Evolutionary conservation across 768 basidiomycete genomes (phyloP).

Genomic region (Hortiboletus campestris): DNA sequence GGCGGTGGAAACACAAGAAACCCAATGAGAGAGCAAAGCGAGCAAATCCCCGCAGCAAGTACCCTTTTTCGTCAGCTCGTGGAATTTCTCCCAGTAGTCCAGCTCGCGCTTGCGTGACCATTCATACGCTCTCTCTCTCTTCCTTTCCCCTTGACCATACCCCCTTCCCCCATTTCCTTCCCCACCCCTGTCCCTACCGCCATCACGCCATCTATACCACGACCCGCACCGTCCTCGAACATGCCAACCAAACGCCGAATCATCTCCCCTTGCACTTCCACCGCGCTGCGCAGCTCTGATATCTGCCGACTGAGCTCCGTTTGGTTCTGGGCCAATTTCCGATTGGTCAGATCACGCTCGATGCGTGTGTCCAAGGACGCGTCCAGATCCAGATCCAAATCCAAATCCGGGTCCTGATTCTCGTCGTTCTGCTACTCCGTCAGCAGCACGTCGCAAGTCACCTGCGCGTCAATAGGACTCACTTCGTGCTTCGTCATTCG

Average conservation of each 20-base stretch:
- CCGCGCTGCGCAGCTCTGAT: conserved; percentile 47
- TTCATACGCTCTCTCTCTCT: conserved; percentile 2
- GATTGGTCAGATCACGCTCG: conserved; percentile 49
- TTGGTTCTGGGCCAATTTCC: conserved; percentile 65
- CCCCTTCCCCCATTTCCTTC: not conserved
- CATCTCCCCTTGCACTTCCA: conserved; percentile 61
- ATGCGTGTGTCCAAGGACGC: conserved; percentile 5
- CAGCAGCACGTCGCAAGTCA: not conserved
- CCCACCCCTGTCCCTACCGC: not conserved
- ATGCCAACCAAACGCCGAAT: conserved; percentile 32
- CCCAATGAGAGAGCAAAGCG: too few species aligned
- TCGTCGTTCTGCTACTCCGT: conserved; percentile 1
- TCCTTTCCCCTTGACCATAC: conserved; percentile 14
- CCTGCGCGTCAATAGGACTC: conserved; percentile 3
- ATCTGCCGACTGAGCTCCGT: conserved; percentile 67
- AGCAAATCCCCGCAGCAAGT: too few species aligned
- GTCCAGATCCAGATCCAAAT: conserved; percentile 1
- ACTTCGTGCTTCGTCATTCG: conserved; percentile 59
- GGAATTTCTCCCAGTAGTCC: conserved; percentile 9
- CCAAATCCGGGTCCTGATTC: not conserved
- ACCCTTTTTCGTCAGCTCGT: conserved; percentile 8
- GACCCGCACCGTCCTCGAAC: conserved; percentile 10
- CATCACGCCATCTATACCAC: not conserved
- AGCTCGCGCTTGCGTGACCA: not conserved
- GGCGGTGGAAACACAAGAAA: too few species aligned